phyloP scores from a whole-genome alignment of 495 filamentous ascomycete species.

The Penicillium lagena region DNA sequence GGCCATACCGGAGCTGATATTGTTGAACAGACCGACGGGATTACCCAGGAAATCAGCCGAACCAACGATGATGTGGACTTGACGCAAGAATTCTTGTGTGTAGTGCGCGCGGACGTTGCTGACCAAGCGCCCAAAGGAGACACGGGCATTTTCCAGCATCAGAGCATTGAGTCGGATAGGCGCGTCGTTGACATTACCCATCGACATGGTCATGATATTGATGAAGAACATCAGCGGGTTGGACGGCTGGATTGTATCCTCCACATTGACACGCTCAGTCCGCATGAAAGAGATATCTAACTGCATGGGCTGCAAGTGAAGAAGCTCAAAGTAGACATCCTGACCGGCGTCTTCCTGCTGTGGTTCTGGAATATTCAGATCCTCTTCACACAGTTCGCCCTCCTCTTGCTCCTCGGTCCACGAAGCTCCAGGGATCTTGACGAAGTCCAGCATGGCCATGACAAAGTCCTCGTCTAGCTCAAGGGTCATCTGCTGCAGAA shows the following conservation, averaged over 20 bases:
- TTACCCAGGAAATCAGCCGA: conserved; percentile 99
- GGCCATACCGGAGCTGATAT: conserved; percentile 90
- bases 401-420: conserved; percentile 82
- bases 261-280: conserved; percentile 91
- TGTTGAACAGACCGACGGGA: conserved; percentile 96
- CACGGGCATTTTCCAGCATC: conserved; percentile 90
- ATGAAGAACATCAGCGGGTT: conserved; percentile 98
- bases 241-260: conserved; percentile 76
- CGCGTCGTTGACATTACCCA: conserved; percentile 97
- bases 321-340: conserved; percentile 94
- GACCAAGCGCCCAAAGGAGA: conserved; percentile 76
- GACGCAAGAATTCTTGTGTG: conserved; percentile 89
- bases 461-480: conserved; percentile 98
- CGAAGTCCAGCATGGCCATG: conserved; percentile 90
- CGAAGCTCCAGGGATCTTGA: conserved; percentile 87
- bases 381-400: conserved; percentile 82
- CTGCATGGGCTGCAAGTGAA: conserved; percentile 97
- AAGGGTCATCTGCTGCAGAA: conserved; percentile 95
- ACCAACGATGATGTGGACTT: conserved; percentile 92
- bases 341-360: conserved; percentile 73
- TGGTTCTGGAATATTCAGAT: conserved; percentile 86
- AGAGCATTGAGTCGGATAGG: conserved; percentile 87
- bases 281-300: conserved; percentile 94
- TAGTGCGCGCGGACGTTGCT: conserved; percentile 88
- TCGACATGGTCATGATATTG: conserved; percentile 97